Conservation (phyloP, 2,329 filamentous ascomycete genomes). For the Curvularia hawaiiensis region DNA sequence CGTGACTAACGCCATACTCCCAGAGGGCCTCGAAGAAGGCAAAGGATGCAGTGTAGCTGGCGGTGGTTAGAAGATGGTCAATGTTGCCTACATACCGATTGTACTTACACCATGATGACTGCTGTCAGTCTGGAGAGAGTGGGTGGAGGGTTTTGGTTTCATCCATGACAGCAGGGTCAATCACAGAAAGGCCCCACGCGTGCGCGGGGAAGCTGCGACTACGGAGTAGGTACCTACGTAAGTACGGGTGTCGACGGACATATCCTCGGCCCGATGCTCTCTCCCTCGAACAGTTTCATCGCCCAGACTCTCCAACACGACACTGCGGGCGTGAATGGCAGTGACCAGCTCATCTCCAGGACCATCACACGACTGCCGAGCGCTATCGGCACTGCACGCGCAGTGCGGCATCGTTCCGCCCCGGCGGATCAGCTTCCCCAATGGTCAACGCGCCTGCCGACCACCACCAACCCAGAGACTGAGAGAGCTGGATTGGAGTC, state of each 20-base stretch:
- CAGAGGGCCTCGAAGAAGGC: constrained; percentile 84
- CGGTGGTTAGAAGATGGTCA: not conserved
- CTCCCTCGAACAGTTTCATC: not conserved
- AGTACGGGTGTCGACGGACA: not conserved
- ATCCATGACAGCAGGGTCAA: constrained; percentile 8
- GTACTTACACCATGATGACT: constrained; percentile 31
- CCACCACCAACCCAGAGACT: not conserved
- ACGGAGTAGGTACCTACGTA: too few relatives aligned
- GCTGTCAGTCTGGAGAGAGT: not conserved
- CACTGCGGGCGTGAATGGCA: not conserved
- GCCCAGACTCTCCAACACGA: not conserved
- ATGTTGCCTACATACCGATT: not conserved
- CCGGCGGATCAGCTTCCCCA: not conserved
- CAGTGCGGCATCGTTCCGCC: constrained; percentile 5
- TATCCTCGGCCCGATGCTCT: not conserved
- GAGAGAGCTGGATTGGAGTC: not conserved
- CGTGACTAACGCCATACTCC: constrained; percentile 58
- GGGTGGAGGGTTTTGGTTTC: not conserved
- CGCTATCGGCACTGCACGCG: not conserved
- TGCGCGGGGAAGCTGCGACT: not conserved
- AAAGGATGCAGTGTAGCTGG: constrained; percentile 72
- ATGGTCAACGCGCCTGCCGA: not conserved
- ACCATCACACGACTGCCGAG: not conserved
- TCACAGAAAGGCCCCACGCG: constrained; percentile 20
- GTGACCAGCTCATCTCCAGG: not conserved